A percentile compares a stretch with the other conserved stretches of the same genome.
Evolutionary conservation across 2,329 filamentous ascomycete species (phyloP).

Genomic region (Huntiella savannae): DNA sequence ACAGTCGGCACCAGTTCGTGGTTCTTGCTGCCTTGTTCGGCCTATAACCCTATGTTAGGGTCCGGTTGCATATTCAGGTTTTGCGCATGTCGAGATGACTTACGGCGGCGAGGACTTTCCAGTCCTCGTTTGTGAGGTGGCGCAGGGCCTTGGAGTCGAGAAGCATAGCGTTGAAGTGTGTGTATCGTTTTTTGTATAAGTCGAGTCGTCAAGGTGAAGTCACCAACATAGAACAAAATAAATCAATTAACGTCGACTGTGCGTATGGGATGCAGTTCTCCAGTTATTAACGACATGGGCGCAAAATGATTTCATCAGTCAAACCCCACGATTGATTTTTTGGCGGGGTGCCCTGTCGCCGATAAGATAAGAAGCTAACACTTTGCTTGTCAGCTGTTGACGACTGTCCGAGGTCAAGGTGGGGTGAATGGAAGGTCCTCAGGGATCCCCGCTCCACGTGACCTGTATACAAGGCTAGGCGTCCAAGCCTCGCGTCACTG

Average conservation of each 20-base stretch:
- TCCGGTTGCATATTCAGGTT: neutral
- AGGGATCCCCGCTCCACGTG: slow-evolving; percentile 6
- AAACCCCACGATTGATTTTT: slow-evolving; percentile 7
- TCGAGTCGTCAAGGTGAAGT: no score
- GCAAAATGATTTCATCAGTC: neutral
- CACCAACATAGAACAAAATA: neutral
- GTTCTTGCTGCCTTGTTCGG: slow-evolving; percentile 86
- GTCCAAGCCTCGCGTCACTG: slow-evolving; percentile 21
- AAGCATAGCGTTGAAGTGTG: slow-evolving; percentile 45
- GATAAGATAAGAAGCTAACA: slow-evolving; percentile 10
- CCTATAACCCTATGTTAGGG: slow-evolving; percentile 29
- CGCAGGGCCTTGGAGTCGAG: slow-evolving; percentile 86
- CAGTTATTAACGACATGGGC: slow-evolving; percentile 2
- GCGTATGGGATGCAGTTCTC: slow-evolving; percentile 1
- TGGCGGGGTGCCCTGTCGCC: slow-evolving; percentile 1
- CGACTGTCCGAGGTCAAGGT: neutral
- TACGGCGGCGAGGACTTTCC: slow-evolving; percentile 85
- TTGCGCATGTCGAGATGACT: slow-evolving; percentile 16
- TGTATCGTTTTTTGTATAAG: neutral
- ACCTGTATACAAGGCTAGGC: slow-evolving; percentile 16
- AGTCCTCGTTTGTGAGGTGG: slow-evolving; percentile 82
- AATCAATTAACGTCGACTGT: neutral
- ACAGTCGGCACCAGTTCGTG: slow-evolving; percentile 91
- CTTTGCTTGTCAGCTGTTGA: neutral
- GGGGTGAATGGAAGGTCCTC: neutral